These are phyloP conservation scores for Condylostoma magnum DNA, from an alignment of 169 alveolate species.

Conservation along the genomic window DNA sequence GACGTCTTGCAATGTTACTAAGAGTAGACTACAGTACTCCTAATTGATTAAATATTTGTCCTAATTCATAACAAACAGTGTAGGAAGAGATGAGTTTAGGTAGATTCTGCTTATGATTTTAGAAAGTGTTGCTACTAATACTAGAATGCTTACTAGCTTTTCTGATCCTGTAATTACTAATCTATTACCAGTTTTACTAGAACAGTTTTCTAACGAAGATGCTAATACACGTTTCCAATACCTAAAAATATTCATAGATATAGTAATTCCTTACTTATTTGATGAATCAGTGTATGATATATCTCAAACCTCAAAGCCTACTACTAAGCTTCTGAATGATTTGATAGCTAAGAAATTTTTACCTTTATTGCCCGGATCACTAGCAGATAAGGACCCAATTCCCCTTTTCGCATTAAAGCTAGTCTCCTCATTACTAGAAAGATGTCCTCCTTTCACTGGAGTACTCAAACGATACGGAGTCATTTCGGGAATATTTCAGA, in stretches of 20 bases:
- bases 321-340: slow-evolving; percentile 49
- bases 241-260: slow-evolving; percentile 59
- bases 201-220: slow-evolving; percentile 23
- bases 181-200: slow-evolving; percentile 45
- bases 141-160: neutral
- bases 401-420: slow-evolving; percentile 56
- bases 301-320: neutral
- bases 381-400: slow-evolving; percentile 47
- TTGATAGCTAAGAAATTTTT: slow-evolving; percentile 40
- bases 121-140: slow-evolving; percentile 24
- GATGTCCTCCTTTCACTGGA: slow-evolving; percentile 40
- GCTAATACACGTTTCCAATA: slow-evolving; percentile 54
- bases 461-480: slow-evolving; percentile 29
- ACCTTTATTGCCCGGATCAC: slow-evolving; percentile 42
- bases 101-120: neutral
- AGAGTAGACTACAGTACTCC: too few species aligned
- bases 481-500: slow-evolving; percentile 27
- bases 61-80: too few species aligned
- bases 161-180: slow-evolving; percentile 36
- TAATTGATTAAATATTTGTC: too few species aligned
- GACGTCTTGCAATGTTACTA: too few species aligned
- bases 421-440: slow-evolving; percentile 47
- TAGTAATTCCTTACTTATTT: slow-evolving; percentile 40
- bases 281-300: slow-evolving; percentile 43
- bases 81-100: slow-evolving; percentile 6